phyloP scores from a whole-genome alignment of 1,139 yeast genomes.

The Scheffersomyces illinoinensis region DNA sequence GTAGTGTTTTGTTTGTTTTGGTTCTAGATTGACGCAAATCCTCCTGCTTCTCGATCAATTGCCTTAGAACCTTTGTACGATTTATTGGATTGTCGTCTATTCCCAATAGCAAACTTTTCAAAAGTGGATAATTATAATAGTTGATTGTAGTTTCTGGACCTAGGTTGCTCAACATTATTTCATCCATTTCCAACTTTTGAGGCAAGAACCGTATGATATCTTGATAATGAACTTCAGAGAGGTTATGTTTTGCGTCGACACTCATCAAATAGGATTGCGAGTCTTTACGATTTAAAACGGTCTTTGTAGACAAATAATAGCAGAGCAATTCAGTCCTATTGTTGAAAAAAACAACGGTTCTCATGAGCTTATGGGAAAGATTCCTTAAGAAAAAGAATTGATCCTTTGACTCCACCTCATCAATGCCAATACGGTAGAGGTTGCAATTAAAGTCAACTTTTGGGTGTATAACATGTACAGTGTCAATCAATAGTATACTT shows the following conservation, averaged over 20 bases:
- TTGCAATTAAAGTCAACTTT: constrained; percentile 29
- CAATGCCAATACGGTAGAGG: constrained; percentile 18
- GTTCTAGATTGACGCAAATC: constrained; percentile 2
- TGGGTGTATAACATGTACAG: constrained; percentile 33
- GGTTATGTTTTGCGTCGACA: constrained; percentile 6
- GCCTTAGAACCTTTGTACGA: constrained; percentile 9
- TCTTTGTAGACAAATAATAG: constrained; percentile 21
- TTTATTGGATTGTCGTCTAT: constrained; percentile 4
- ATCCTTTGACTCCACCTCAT: constrained; percentile 6
- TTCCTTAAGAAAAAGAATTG: constrained; percentile 9
- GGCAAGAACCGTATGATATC: constrained; percentile 27
- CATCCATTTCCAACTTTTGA: constrained; percentile 21
- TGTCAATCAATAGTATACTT: constrained; percentile 36
- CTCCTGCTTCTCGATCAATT: constrained; percentile 4
- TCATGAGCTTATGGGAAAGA: constrained; percentile 21
- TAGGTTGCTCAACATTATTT: constrained; percentile 21
- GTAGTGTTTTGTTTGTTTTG: not conserved
- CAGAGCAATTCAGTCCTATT: constrained; percentile 27
- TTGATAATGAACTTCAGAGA: constrained; percentile 9
- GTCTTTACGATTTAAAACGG: constrained; percentile 17
- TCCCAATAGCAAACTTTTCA: constrained; percentile 16
- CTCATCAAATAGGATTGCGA: constrained; percentile 17
- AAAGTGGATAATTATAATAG: constrained; percentile 24
- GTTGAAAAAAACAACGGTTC: constrained; percentile 32
- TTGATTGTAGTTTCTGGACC: constrained; percentile 15